Evolutionary conservation across 2,329 filamentous ascomycete genomes (phyloP), one percentile per base, ranked within the genome.

Genomic region (Penicillium sclerotiorum): DNA sequence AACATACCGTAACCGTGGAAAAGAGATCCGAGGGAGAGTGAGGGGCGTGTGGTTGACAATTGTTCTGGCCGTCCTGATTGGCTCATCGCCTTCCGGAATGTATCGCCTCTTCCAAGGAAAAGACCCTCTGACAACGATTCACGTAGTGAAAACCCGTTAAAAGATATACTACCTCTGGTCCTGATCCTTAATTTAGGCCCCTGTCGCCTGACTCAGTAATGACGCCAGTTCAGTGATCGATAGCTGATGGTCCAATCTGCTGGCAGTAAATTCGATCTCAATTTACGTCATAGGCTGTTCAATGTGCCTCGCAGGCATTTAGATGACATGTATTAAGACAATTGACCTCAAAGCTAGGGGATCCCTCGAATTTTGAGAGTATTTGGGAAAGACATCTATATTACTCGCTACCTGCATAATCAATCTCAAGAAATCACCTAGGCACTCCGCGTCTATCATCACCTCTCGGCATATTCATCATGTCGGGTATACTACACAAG

Each of bases 401-500:
- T 11, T 2, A 8, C 22, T 11, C 21, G 17, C 5, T n/a, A n/a
- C n/a, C n/a, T n/a, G n/a, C n/a, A n/a, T n/a, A n/a, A 11, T 4
- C 27, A 8, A 5, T 18, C 1, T 18, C 21, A 28, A 9, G 25
- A 28, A 9, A 28, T 28, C 9, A 28, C 3, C 9, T 28, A n/a
- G 25, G 13, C 3, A 28, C 13, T 28, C 25, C 12, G 8, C 3
- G 5, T 8, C 12, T 23, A 5, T 12, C 18, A 20, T 8, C 8
- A 17, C 22, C 8, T 17, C 17, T 28, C 25, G 13, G 13, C 25
- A 28, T 28, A n/a, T 23, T 12, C 9, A 30, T 12, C 30, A 45
- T 45, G 43, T 45, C 43, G 17, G 33, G 25, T 9, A 28, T 45
- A 5, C 8, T 30, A 12, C 43, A 18, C 20, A 30, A 45, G n/a